These are phyloP conservation scores for Oryza brachyantha DNA, from an alignment of 176 grass and related monocot species.

Conservation along the genomic window DNA sequence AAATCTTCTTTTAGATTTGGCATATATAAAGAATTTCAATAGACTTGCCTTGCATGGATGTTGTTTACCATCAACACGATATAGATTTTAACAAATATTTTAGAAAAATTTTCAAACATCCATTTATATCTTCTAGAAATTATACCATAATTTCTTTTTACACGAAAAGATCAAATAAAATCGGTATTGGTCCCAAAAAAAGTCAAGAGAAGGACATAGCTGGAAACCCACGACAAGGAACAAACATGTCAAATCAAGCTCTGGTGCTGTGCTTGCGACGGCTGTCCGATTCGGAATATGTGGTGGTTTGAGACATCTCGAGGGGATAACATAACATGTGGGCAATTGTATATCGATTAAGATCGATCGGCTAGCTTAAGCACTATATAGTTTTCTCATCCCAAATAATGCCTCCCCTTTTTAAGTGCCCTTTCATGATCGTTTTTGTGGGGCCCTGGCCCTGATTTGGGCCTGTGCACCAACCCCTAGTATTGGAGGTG, in stretches of 20 bases:
- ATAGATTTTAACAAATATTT: too few relatives aligned
- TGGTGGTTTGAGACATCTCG: slow-evolving; percentile 16
- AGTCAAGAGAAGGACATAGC: not conserved
- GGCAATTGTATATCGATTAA: not conserved
- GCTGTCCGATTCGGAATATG: slow-evolving; percentile 7
- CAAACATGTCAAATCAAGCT: slow-evolving; percentile 25
- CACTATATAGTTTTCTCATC: slow-evolving; percentile 24
- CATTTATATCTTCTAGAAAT: too few relatives aligned
- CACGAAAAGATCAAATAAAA: not conserved
- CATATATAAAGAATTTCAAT: too few relatives aligned
- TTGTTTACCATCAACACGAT: too few relatives aligned
- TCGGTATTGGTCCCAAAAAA: not conserved
- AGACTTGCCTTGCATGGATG: too few relatives aligned
- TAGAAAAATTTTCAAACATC: too few relatives aligned
- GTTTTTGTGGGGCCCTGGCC: slow-evolving; percentile 17
- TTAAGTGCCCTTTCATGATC: slow-evolving; percentile 16
- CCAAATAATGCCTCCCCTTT: slow-evolving; percentile 39
- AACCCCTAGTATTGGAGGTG: slow-evolving; percentile 29
- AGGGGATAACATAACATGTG: not conserved
- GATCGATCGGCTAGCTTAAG: not conserved
- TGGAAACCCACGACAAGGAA: not conserved
- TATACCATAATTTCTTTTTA: not conserved
- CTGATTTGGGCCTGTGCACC: slow-evolving; percentile 34
- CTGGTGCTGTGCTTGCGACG: not conserved
- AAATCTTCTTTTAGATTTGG: not conserved